These are phyloP conservation scores for Xylariaceae sp. DNA, from an alignment of 2,329 filamentous ascomycete species.

Conservation along the genomic window DNA sequence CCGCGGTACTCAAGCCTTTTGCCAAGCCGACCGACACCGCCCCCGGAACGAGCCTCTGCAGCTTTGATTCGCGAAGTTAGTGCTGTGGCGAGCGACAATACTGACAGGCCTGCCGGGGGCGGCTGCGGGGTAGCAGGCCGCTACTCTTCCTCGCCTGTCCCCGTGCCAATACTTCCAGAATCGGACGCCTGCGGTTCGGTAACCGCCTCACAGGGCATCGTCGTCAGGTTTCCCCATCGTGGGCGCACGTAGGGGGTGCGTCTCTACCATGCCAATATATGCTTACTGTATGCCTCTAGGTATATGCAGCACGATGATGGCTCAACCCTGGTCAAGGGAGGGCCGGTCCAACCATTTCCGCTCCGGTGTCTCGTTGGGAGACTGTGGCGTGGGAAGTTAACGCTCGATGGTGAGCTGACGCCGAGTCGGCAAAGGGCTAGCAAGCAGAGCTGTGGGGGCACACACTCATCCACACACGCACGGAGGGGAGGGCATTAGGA, in stretches of 20 bases:
- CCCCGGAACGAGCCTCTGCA: slow-evolving; percentile 14
- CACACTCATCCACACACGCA: slow-evolving; percentile 3
- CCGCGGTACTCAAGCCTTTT: slow-evolving; percentile 12
- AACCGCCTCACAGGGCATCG: slow-evolving; percentile 14
- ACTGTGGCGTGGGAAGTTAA: slow-evolving; percentile 3
- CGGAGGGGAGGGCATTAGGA: not conserved
- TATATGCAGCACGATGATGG: not conserved
- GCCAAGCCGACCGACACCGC: slow-evolving; percentile 16
- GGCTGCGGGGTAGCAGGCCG: slow-evolving; percentile 17
- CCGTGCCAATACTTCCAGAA: slow-evolving; percentile 13
- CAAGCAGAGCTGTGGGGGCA: slow-evolving; percentile 13
- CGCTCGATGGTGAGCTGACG: slow-evolving; percentile 14
- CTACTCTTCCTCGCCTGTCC: slow-evolving; percentile 1
- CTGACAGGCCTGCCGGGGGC: slow-evolving; percentile 6
- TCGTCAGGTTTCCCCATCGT: slow-evolving; percentile 1
- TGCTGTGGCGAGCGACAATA: slow-evolving; percentile 4
- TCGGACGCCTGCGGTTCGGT: slow-evolving; percentile 12
- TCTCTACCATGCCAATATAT: not conserved
- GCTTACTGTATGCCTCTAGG: not conserved
- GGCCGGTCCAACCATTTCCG: slow-evolving; percentile 12
- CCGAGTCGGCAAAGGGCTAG: slow-evolving; percentile 6
- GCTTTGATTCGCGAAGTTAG: slow-evolving; percentile 14
- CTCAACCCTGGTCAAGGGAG: slow-evolving; percentile 6
- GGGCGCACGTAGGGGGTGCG: slow-evolving; percentile 8
- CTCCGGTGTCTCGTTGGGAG: slow-evolving; percentile 4